Percentiles rank a stretch among this genome's conserved stretches.
Evolutionary conservation across 1,284 basidiomycete species (phyloP).

Genomic region (Apiotrichum sp.): DNA sequence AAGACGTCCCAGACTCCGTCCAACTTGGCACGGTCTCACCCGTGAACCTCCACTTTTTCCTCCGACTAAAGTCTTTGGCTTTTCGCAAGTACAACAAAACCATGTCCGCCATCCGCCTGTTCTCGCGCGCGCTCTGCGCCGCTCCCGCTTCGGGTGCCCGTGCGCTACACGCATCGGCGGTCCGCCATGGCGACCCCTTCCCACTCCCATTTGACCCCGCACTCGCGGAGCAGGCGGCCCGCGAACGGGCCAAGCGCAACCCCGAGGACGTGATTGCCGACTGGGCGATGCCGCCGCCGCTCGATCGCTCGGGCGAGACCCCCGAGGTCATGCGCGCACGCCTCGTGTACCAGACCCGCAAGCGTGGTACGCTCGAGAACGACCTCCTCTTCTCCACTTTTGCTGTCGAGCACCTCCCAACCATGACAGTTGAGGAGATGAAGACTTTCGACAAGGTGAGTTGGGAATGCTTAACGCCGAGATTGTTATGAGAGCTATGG

Average conservation of each 20-base stretch:
- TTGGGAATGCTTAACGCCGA: constrained; percentile 5
- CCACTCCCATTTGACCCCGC: constrained; percentile 42
- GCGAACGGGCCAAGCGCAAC: constrained; percentile 5
- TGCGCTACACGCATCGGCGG: not conserved
- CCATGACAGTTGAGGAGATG: constrained; percentile 70
- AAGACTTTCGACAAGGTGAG: constrained; percentile 84
- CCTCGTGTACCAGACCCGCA: constrained; percentile 87
- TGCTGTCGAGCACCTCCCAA: constrained; percentile 65
- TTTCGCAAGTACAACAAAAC: not conserved
- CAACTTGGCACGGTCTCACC: too few species aligned
- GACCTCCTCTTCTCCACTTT: constrained; percentile 91
- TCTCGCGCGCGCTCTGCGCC: not conserved
- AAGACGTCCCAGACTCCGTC: too few species aligned
- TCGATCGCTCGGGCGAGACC: constrained; percentile 47
- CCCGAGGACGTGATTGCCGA: constrained; percentile 20
- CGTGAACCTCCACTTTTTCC: too few species aligned
- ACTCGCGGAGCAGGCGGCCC: constrained; percentile 23
- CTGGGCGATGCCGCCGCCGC: constrained; percentile 47
- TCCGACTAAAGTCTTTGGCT: not conserved
- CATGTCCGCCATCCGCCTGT: not conserved
- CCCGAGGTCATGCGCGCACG: constrained; percentile 70
- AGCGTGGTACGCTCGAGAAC: constrained; percentile 90
- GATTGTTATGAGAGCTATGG: too few species aligned
- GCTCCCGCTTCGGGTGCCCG: not conserved
- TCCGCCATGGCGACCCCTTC: constrained; percentile 34